Conservation (phyloP, 2,329 filamentous ascomycete genomes). For the Cytospora piceae region DNA sequence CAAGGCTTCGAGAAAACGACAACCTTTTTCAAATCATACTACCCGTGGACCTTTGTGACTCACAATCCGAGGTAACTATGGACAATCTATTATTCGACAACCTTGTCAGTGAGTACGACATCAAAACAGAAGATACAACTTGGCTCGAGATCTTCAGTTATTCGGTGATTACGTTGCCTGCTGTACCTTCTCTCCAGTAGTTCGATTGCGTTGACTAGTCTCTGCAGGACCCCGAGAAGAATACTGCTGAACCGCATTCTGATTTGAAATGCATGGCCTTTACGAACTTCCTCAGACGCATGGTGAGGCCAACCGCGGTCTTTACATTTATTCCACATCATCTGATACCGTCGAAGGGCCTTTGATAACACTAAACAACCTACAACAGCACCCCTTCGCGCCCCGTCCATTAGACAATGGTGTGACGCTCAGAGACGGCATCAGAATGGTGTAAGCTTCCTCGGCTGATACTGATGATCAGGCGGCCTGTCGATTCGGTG, state of each 20-base stretch:
- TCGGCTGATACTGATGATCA: not conserved
- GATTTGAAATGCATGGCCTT: not conserved
- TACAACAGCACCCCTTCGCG: not conserved
- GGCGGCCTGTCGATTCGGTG: not conserved
- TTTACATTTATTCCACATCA: not conserved
- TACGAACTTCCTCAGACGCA: slow-evolving; percentile 7
- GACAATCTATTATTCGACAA: not conserved
- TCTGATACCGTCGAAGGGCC: too few species aligned
- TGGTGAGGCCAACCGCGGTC: not conserved
- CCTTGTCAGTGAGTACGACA: not conserved
- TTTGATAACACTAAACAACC: not conserved
- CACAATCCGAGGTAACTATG: not conserved
- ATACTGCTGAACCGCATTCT: not conserved
- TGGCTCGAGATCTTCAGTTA: slow-evolving; percentile 13
- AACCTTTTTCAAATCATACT: too few species aligned
- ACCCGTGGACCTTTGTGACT: too few species aligned
- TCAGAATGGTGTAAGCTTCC: slow-evolving; percentile 28
- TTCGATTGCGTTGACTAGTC: not conserved
- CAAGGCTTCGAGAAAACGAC: too few species aligned
- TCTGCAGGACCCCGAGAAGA: not conserved
- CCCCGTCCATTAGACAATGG: not conserved
- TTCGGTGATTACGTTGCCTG: not conserved
- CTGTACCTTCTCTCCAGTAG: not conserved
- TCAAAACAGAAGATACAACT: slow-evolving; percentile 3
- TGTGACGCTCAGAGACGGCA: slow-evolving; percentile 18